Percentiles rank a stretch among this genome's conserved stretches.
These are phyloP conservation scores for Hibiscus syriacus DNA, from an alignment of 345 rosid species.

Conservation along the genomic window DNA sequence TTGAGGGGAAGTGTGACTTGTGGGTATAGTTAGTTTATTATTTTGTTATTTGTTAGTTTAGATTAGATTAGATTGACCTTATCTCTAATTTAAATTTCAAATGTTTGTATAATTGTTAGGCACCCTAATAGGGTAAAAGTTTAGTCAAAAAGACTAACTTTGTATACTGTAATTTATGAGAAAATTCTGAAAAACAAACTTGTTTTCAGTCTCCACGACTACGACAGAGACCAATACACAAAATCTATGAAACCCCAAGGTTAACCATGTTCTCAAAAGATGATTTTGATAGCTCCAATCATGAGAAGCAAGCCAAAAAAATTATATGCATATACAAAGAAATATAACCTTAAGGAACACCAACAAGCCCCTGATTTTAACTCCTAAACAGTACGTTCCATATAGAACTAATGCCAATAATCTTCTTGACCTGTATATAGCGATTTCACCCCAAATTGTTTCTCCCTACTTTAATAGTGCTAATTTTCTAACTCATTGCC, in stretches of 20 bases:
- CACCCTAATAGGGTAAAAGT: too few species aligned
- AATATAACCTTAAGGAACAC: neutral
- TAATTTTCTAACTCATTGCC: neutral
- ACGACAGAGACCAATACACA: neutral
- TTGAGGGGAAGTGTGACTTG: too few species aligned
- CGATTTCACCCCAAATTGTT: neutral
- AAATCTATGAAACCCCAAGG: neutral
- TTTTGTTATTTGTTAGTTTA: too few species aligned
- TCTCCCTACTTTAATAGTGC: neutral
- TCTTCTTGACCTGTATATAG: neutral
- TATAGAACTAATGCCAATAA: neutral
- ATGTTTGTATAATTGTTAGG: too few species aligned
- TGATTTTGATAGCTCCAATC: neutral
- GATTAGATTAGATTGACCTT: too few species aligned
- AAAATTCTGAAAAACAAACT: too few species aligned
- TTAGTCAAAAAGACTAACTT: too few species aligned
- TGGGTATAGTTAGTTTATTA: too few species aligned
- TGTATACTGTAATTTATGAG: too few species aligned
- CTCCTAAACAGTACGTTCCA: neutral
- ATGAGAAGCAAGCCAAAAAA: neutral
- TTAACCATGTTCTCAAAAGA: neutral
- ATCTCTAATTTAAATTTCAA: too few species aligned
- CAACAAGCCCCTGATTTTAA: neutral
- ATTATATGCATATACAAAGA: neutral
- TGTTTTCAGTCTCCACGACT: too few species aligned